Base-by-base conservation (phyloP, 2,329 filamentous ascomycete species). In the Helminthosporium solani region DNA sequence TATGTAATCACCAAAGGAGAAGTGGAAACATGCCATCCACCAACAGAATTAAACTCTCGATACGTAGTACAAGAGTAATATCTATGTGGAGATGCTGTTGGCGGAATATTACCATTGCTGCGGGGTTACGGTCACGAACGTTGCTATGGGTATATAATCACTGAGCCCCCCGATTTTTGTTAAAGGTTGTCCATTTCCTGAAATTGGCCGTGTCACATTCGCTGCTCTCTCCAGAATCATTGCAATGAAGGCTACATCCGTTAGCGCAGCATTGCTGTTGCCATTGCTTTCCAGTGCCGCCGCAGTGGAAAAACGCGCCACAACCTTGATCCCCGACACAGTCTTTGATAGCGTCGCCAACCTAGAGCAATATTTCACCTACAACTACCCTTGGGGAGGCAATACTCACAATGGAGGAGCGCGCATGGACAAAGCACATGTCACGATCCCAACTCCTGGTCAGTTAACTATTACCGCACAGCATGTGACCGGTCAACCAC, bases 301-400 rank as follows among this genome's bases (percentile, higher is more conserved):
- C 23, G 34, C 45, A 18, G 36, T 48, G 31, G 14, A 34, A 14
- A 35, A 44, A 18, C 52, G 52, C 40, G 53, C 58, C 16, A 50
- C 57, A 45, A 56, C 59, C 7, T 50, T 66, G 1, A 64, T 67
- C 27, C 63, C 63, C 1, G 58, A 47, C 30, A 53, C 56, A 16
- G 54, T 47, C 30, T 70, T 72, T 47, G 59, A 66, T 48, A 63
- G 50, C 34, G 64, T 63, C 35, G 38, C 60, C 2, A 60, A 49
- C 8, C 55, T 71, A 15, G 63, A 69, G 31, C 39, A 67, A 35
- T 70, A 77, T 63, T 82, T 78, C 68, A 64, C 61, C 42, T 78
- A 78, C 64, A 73, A 78, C 52, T 82, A 83, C 56, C 79, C 78
- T 2, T 81, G 79, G 80, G 79, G 79, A 18, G 76, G 72, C 15